Evolutionary conservation across 768 basidiomycete species (phyloP).

Genomic region (Agaricus sinodeliciosus): DNA sequence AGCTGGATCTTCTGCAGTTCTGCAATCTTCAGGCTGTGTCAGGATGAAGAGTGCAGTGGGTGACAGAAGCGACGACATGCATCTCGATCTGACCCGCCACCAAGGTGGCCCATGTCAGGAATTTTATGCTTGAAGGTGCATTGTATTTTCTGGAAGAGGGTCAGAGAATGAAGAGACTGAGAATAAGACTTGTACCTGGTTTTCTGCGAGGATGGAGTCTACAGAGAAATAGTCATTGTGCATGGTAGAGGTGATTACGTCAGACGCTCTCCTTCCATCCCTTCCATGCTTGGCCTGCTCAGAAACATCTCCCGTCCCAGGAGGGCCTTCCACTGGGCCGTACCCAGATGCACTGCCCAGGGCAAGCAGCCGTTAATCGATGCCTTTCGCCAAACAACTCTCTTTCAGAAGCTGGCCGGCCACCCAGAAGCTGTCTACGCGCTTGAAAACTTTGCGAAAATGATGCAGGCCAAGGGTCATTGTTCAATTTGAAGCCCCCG

Average conservation of each 20-base stretch:
- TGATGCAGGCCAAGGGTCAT: slow-evolving; percentile 44
- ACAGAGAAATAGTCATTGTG: slow-evolving; percentile 91
- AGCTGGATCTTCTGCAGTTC: slow-evolving; percentile 71
- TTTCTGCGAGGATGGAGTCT: slow-evolving; percentile 86
- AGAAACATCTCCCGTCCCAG: slow-evolving; percentile 4
- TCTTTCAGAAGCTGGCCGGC: slow-evolving; percentile 41
- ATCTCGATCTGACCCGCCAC: slow-evolving; percentile 79
- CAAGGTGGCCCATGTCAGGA: slow-evolving; percentile 82
- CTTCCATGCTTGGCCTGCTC: slow-evolving; percentile 2
- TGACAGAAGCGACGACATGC: slow-evolving; percentile 34
- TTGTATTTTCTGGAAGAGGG: slow-evolving; percentile 67
- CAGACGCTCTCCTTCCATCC: slow-evolving; percentile 4
- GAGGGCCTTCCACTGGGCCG: slow-evolving; percentile 11
- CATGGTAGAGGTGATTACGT: slow-evolving; percentile 37
- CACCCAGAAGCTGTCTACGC: slow-evolving; percentile 46
- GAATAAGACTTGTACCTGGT: slow-evolving; percentile 48
- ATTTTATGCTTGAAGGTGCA: slow-evolving; percentile 88
- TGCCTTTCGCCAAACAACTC: slow-evolving; percentile 32
- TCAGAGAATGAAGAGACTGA: not conserved
- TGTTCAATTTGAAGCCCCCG: too few relatives aligned
- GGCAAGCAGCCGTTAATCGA: slow-evolving; percentile 7
- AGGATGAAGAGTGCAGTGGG: not conserved
- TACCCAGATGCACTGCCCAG: slow-evolving; percentile 5
- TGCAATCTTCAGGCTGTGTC: slow-evolving; percentile 52
- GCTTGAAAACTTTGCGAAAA: slow-evolving; percentile 34